Evolutionary conservation across 1,139 yeast genomes (phyloP).

Genomic region (Yamadazyma mexicana): DNA sequence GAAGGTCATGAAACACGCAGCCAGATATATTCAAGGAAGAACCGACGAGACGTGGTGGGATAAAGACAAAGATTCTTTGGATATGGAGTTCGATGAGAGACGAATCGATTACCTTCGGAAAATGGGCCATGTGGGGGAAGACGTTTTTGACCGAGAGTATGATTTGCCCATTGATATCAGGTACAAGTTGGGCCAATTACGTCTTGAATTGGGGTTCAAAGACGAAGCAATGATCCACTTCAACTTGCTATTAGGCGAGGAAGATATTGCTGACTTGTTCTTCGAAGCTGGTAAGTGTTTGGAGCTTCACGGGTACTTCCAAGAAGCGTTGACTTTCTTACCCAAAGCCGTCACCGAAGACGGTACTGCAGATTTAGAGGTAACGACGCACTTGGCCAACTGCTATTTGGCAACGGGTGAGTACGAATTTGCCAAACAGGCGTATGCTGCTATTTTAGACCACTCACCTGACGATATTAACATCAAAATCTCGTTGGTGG

Average conservation of each 20-base stretch:
- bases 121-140: constrained; percentile 6
- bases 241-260: constrained; percentile 56
- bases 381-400: constrained; percentile 67
- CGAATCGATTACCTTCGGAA: constrained; percentile 40
- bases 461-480: constrained; percentile 68
- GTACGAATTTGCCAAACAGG: constrained; percentile 65
- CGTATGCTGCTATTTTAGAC: constrained; percentile 57
- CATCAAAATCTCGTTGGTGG: constrained; percentile 76
- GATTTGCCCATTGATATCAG: constrained; percentile 83
- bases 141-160: constrained; percentile 27
- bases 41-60: constrained; percentile 82
- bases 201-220: constrained; percentile 63
- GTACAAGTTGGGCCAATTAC: constrained; percentile 70
- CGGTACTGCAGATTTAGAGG: constrained; percentile 37
- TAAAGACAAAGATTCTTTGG: constrained; percentile 55
- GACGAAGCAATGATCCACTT: constrained; percentile 72
- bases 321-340: constrained; percentile 71
- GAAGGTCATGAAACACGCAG: constrained; percentile 62
- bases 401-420: constrained; percentile 77
- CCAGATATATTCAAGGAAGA: constrained; percentile 83
- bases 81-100: constrained; percentile 65
- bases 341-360: constrained; percentile 49
- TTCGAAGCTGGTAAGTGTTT: constrained; percentile 75
- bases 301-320: constrained; percentile 65
- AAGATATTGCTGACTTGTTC: constrained; percentile 69